Conservation (phyloP, 2,329 filamentous ascomycete species). For the Monilinia fructicola region DNA sequence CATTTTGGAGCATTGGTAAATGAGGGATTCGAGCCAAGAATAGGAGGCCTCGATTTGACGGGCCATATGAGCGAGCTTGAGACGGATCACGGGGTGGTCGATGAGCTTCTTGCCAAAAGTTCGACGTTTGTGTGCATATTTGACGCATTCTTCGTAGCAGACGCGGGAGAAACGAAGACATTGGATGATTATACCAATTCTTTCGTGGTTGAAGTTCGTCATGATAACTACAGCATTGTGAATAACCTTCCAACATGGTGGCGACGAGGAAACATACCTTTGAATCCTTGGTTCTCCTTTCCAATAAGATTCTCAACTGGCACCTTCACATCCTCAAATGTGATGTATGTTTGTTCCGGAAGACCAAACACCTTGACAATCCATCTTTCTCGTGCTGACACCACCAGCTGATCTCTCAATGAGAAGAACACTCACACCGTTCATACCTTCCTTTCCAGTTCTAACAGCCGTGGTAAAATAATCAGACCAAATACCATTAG, state of each 20-base stretch:
- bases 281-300: slow-evolving; percentile 98
- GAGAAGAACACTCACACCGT: slow-evolving; percentile 84
- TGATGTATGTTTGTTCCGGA: slow-evolving; percentile 96
- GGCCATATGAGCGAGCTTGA: slow-evolving; percentile 98
- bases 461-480: slow-evolving; percentile 98
- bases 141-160: slow-evolving; percentile 94
- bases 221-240: slow-evolving; percentile 69
- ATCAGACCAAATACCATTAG: slow-evolving; percentile 93
- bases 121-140: slow-evolving; percentile 94
- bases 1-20: slow-evolving; percentile 93
- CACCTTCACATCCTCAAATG: slow-evolving; percentile 98
- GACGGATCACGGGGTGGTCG: slow-evolving; percentile 92
- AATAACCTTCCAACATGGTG: slow-evolving; percentile 18
- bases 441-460: slow-evolving; percentile 86
- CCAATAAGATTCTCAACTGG: slow-evolving; percentile 98
- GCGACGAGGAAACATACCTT: slow-evolving; percentile 50
- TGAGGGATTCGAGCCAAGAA: slow-evolving; percentile 92
- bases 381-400: slow-evolving; percentile 92
- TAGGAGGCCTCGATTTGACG: slow-evolving; percentile 97
- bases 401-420: slow-evolving; percentile 84
- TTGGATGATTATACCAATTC: slow-evolving; percentile 98
- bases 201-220: slow-evolving; percentile 99
- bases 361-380: slow-evolving; percentile 97
- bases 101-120: slow-evolving; percentile 97
- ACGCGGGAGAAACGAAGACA: slow-evolving; percentile 92